Percentiles rank a stretch among this genome's conserved stretches.
Evolutionary conservation across 176 grass and related monocot genomes (phyloP).

Genomic region (Canna indica): DNA sequence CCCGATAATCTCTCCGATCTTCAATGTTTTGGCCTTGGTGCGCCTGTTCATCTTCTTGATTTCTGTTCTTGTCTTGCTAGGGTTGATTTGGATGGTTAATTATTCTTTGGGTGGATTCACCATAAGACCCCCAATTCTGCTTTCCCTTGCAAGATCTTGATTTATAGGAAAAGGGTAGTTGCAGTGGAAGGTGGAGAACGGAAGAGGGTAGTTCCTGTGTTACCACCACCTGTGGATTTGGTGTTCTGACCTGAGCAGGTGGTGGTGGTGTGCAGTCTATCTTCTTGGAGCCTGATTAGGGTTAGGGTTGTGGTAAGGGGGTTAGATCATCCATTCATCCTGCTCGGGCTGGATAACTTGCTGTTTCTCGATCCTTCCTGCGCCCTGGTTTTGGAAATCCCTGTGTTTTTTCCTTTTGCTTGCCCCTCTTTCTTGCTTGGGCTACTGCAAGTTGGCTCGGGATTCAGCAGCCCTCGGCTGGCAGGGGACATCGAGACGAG

Average conservation of each 20-base stretch:
- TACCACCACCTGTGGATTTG: too few species aligned
- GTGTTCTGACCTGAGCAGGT: background rate
- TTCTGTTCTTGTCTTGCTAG: too few species aligned
- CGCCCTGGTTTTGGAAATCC: background rate
- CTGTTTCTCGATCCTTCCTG: background rate
- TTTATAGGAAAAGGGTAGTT: too few species aligned
- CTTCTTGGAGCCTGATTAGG: background rate
- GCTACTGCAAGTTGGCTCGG: background rate
- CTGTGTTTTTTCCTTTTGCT: background rate
- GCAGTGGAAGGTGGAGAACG: too few species aligned
- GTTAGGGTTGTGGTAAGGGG: background rate
- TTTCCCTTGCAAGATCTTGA: too few species aligned
- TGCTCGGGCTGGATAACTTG: background rate
- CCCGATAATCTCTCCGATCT: background rate
- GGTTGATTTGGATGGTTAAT: too few species aligned
- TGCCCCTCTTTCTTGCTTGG: background rate
- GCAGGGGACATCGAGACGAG: background rate
- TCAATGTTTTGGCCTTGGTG: background rate
- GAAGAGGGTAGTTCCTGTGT: too few species aligned
- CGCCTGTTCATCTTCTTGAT: background rate
- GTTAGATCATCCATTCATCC: background rate
- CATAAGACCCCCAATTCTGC: too few species aligned
- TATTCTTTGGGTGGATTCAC: too few species aligned
- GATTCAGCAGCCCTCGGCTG: background rate
- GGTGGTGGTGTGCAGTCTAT: too few species aligned